Percentiles rank a stretch among this genome's conserved stretches.
These are phyloP conservation scores for Arabidopsis suecica DNA, from an alignment of 345 rosid genomes.

Conservation along the genomic window DNA sequence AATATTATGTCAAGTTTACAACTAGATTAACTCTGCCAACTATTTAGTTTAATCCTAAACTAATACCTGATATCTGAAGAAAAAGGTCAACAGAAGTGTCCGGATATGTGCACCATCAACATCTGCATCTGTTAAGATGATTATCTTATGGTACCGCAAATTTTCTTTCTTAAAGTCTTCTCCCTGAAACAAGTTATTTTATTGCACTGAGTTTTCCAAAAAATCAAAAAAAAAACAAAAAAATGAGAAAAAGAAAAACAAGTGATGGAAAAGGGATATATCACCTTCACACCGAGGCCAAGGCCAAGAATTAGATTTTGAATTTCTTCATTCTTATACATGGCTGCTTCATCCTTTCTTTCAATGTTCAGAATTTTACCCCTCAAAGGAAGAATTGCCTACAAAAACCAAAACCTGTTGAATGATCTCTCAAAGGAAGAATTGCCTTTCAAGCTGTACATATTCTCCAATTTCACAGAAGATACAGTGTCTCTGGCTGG, in stretches of 20 bases:
- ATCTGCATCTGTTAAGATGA: slow-evolving; percentile 98
- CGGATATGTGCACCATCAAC: slow-evolving; percentile 99
- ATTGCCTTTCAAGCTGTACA: slow-evolving; percentile 61
- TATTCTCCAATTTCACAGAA: slow-evolving; percentile 11
- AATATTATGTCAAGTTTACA: slow-evolving; percentile 30
- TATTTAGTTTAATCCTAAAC: neutral
- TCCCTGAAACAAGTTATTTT: slow-evolving; percentile 59
- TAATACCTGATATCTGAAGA: slow-evolving; percentile 95
- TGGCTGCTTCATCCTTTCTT: slow-evolving; percentile 95
- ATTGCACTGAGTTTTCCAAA: slow-evolving; percentile 19
- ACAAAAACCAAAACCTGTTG: slow-evolving; percentile 35
- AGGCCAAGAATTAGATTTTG: slow-evolving; percentile 94
- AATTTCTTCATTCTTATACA: slow-evolving; percentile 98
- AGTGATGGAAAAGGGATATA: slow-evolving; percentile 20
- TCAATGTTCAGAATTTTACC: slow-evolving; percentile 96
- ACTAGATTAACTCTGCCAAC: neutral
- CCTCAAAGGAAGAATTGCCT: slow-evolving; percentile 98
- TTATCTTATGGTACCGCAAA: slow-evolving; percentile 91
- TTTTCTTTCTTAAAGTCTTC: slow-evolving; percentile 89
- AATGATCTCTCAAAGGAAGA: slow-evolving; percentile 90
- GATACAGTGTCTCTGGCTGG: neutral
- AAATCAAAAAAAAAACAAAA: slow-evolving; percentile 21
- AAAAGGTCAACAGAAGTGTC: slow-evolving; percentile 89
- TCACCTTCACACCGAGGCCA: slow-evolving; percentile 97
- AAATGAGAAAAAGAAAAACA: slow-evolving; percentile 1